These are phyloP conservation scores for Hyaloperonospora brassicae DNA, from an alignment of 352 stramenopile species.

Conservation along the genomic window DNA sequence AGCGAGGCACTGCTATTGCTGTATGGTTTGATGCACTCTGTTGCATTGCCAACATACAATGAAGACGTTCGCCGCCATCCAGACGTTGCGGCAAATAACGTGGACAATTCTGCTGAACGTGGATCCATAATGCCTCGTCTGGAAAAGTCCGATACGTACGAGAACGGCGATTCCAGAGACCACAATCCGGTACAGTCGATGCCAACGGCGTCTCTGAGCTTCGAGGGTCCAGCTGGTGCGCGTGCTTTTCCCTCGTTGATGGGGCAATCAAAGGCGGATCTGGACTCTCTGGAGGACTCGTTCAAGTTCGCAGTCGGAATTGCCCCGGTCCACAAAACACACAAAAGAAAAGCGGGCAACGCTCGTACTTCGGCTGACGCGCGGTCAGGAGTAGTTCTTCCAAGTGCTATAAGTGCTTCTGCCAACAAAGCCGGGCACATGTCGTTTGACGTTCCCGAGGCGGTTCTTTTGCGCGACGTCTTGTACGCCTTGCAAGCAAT, in stretches of 20 bases:
- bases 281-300: slow-evolving; percentile 67
- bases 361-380: slow-evolving; percentile 10
- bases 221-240: slow-evolving; percentile 6
- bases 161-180: slow-evolving; percentile 1
- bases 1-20: slow-evolving; percentile 65
- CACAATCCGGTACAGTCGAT: slow-evolving; percentile 28
- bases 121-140: slow-evolving; percentile 7
- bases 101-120: slow-evolving; percentile 8
- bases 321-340: slow-evolving; percentile 27
- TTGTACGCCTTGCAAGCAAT: slow-evolving; percentile 90
- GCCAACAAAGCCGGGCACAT: slow-evolving; percentile 8
- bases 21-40: slow-evolving; percentile 60
- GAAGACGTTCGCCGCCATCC: slow-evolving; percentile 3
- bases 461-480: slow-evolving; percentile 86
- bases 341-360: slow-evolving; percentile 20
- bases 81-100: slow-evolving; percentile 10
- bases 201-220: slow-evolving; percentile 12
- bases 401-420: not conserved
- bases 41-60: slow-evolving; percentile 7
- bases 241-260: slow-evolving; percentile 1
- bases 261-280: slow-evolving; percentile 19
- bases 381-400: slow-evolving; percentile 3
- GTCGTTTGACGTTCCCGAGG: slow-evolving; percentile 75
- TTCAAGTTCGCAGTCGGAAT: slow-evolving; percentile 76
- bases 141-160: slow-evolving; percentile 12